Conservation (phyloP, 1,284 basidiomycete species). For the Xerocomus amazonicus region DNA sequence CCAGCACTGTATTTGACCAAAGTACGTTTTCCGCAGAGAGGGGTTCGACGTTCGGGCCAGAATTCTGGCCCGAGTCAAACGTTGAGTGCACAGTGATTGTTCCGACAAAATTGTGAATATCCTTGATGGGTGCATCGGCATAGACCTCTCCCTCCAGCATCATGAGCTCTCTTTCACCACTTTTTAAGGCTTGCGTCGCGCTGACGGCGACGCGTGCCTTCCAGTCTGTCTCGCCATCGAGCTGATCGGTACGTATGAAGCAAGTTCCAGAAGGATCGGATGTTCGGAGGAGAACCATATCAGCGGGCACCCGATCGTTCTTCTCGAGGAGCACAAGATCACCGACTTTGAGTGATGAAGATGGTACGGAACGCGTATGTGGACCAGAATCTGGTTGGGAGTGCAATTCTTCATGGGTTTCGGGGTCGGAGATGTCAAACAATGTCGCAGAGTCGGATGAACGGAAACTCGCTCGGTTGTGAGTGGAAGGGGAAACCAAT, state of each 20-base stretch:
- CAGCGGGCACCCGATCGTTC: conserved; percentile 95
- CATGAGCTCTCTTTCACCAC: conserved; percentile 57
- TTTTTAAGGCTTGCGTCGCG: conserved; percentile 21
- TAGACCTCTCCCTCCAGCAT: conserved; percentile 82
- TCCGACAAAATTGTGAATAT: conserved; percentile 95
- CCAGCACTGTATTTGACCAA: conserved; percentile 97
- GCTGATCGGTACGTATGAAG: conserved; percentile 96
- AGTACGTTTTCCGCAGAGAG: conserved; percentile 91
- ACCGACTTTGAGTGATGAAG: conserved; percentile 86
- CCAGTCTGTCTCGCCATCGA: conserved; percentile 99
- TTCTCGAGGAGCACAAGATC: conserved; percentile 93
- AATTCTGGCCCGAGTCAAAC: conserved; percentile 28
- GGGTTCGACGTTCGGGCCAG: conserved; percentile 65
- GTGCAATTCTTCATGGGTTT: conserved; percentile 18
- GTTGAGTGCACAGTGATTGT: conserved; percentile 78
- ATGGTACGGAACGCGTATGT: conserved; percentile 78
- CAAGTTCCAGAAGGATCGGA: conserved; percentile 88
- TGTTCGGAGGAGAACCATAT: conserved; percentile 87
- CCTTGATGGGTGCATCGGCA: conserved; percentile 93
- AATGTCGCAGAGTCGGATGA: conserved; percentile 20
- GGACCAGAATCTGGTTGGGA: conserved; percentile 35
- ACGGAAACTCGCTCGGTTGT: conserved; percentile 36
- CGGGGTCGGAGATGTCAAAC: conserved; percentile 17
- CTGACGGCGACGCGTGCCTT: conserved; percentile 87
- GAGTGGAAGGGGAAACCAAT: conserved; percentile 51